Base-by-base conservation (phyloP, 202 grass and related monocot species). In the Carex sylvatica region DNA sequence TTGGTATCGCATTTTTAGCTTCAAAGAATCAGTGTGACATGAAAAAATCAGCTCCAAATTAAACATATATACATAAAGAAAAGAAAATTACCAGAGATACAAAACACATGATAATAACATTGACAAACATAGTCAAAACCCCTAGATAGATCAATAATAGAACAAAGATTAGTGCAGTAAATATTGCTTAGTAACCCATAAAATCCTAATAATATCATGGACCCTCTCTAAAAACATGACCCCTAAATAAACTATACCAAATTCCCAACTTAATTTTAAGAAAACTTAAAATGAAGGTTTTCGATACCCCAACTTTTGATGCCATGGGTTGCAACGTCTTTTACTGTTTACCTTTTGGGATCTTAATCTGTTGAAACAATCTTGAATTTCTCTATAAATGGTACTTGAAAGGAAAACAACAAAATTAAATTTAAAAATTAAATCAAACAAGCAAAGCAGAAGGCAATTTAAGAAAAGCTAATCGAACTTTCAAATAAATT, bases 361-460 rank as follows among this genome's bases (percentile, higher is more conserved):
- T n/a, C n/a, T n/a, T n/a, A n/a, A n/a, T n/a, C n/a, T n/a, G n/a
- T n/a, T n/a, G n/a, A n/a, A n/a, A n/a, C n/a, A n/a, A 98, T 98
- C 87, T 87, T 98, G 87, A 94, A 98, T 74, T 98, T 95, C 16
- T 90, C 92, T 18, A 89, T 98, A 36, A 86, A n/a, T 90, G n/a
- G n/a, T n/a, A n/a, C n/a, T 98, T 98, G 92, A 52, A 87, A 28
- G 88, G 24, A n/a, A 91, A 11, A 85, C 5, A 52, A 35, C 85
- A 8, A 36, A 62, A 69, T 12, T 12, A 84, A 51, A 22, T 13
- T 31, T 40, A 9, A 26, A 4, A 72, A 4, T 18, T 19, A 53
- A 10, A 83, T 8, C 4, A 61, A 4, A 61, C 5, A 28, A 7
- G 15, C 0, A 33, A 5, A n/a, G n/a, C n/a, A n/a, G n/a, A n/a